Percentiles rank a stretch among this genome's conserved stretches.
These are phyloP conservation scores for Candida namnaoensis DNA, from an alignment of 805 yeast species.

Conservation along the genomic window DNA sequence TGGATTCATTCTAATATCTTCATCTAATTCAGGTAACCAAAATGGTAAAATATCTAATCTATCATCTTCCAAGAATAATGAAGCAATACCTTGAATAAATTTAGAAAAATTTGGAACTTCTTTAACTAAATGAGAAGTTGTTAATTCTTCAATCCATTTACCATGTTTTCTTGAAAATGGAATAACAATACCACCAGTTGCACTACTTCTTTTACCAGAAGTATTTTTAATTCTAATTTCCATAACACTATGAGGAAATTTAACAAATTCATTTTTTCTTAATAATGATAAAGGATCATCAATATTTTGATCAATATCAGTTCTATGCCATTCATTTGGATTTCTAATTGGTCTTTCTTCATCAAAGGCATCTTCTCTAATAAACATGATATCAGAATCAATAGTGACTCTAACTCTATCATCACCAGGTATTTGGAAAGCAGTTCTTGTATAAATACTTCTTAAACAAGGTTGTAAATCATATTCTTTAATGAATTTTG, in stretches of 20 bases:
- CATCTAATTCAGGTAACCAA: conserved; percentile 89
- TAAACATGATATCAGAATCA: conserved; percentile 80
- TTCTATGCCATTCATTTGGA: conserved; percentile 85
- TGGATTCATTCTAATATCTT: conserved; percentile 71
- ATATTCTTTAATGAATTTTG: conserved; percentile 52
- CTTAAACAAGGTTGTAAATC: conserved; percentile 80
- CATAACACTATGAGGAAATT: conserved; percentile 83
- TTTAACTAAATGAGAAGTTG: conserved; percentile 75
- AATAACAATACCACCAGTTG: conserved; percentile 22
- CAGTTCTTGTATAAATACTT: conserved; percentile 83
- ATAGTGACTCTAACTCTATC: conserved; percentile 84
- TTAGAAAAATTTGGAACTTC: conserved; percentile 93
- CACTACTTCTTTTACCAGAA: conserved; percentile 24
- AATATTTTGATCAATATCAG: conserved; percentile 76
- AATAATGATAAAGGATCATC: conserved; percentile 62
- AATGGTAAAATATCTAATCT: conserved; percentile 84
- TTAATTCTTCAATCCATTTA: conserved; percentile 82
- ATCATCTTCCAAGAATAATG: conserved; percentile 83
- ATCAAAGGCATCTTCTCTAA: conserved; percentile 89
- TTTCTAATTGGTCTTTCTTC: conserved; percentile 80
- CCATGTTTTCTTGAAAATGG: conserved; percentile 41
- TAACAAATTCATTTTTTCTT: conserved; percentile 77
- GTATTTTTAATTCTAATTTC: conserved; percentile 66
- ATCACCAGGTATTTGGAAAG: conserved; percentile 97
- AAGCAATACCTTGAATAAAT: conserved; percentile 87